Evolutionary conservation across 73 alveolate species (phyloP), one percentile per base, ranked within the genome.

Genomic region (Stentor roeselii): DNA sequence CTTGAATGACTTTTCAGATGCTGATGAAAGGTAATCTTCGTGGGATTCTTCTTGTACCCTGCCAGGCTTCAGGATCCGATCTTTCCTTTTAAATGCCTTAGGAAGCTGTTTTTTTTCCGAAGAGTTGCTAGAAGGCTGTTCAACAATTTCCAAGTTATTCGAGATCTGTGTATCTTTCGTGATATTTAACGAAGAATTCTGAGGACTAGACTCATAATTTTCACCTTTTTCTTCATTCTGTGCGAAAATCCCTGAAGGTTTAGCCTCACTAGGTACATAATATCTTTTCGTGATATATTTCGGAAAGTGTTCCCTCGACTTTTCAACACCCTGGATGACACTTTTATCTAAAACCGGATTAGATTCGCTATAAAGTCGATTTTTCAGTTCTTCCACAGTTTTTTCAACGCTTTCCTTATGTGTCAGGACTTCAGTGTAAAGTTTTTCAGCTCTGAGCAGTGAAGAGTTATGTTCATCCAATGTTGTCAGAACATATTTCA

Each of bases 101-200:
- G n/a, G n/a, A n/a, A n/a, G n/a, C n/a, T n/a, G n/a, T 1, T 67
- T 21, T 67, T 67, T 27, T 38, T 27, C 93, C 97, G 3, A 91
- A 87, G 83, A 92, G 94, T 42, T 90, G 88, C 97, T 97, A 91
- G 78, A 90, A 67, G 80, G 80, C 21, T 30, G 21, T 34, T 2
- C 37, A 27, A 21, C 14, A 2, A 14, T 67, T 21, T 1, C 80
- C 34, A 32, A 32, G 27, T 32, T 67, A 67, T 21, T 21, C 21
- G 11, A 21, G 11, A n/a, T 32, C 34, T 67, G 80, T 2, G 41
- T 30, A 30, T 67, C 2, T 1, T 0, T 1, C 21, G 0, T 0
- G n/a, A n/a, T n/a, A n/a, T n/a, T n/a, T n/a, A n/a, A n/a, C 15
- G 50, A 2, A 1, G 27, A 36, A 67, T 0, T 40, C 34, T 15